A percentile compares a stretch with the other conserved stretches of the same genome.
These are phyloP conservation scores for Xylariaceae sp. DNA, from an alignment of 2,329 filamentous ascomycete species.

Conservation along the genomic window DNA sequence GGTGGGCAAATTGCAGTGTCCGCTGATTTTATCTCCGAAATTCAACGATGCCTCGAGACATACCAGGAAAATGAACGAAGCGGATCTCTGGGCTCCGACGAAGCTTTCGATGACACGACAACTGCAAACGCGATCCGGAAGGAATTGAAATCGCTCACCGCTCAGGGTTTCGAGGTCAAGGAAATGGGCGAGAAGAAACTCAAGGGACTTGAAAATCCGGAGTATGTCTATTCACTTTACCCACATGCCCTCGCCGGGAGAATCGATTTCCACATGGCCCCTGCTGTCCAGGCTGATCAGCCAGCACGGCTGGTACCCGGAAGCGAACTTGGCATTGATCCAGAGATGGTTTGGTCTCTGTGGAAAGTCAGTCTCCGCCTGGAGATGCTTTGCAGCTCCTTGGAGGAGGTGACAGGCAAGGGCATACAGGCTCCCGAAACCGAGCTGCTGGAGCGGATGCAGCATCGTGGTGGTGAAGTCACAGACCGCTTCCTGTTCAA, in stretches of 20 bases:
- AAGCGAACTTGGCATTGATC: slow-evolving; percentile 68
- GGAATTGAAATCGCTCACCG: slow-evolving; percentile 79
- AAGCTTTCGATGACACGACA: slow-evolving; percentile 68
- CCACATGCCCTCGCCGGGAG: slow-evolving; percentile 81
- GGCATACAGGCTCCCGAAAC: slow-evolving; percentile 75
- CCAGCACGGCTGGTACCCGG: slow-evolving; percentile 58
- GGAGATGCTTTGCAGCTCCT: slow-evolving; percentile 84
- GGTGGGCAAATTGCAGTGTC: slow-evolving; percentile 96
- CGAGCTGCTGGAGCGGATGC: slow-evolving; percentile 67
- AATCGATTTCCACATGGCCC: slow-evolving; percentile 59
- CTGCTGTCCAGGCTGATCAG: slow-evolving; percentile 40
- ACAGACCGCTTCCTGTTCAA: slow-evolving; percentile 83
- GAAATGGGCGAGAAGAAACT: slow-evolving; percentile 92
- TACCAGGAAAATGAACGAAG: slow-evolving; percentile 79
- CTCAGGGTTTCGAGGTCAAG: slow-evolving; percentile 93
- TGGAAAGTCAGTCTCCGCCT: slow-evolving; percentile 85
- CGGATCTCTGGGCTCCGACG: slow-evolving; percentile 64
- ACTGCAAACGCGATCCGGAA: slow-evolving; percentile 73
- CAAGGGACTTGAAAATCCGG: slow-evolving; percentile 95
- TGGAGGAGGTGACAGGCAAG: slow-evolving; percentile 64
- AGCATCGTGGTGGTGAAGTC: slow-evolving; percentile 68
- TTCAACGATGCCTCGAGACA: slow-evolving; percentile 81
- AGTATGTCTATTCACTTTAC: slow-evolving; percentile 92
- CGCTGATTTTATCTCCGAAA: slow-evolving; percentile 93
- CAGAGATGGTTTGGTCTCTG: slow-evolving; percentile 78